A percentile compares a stretch with the other conserved stretches of the same genome.
phyloP scores from a whole-genome alignment of 2,329 filamentous ascomycete species.

The Helotiales sp. region DNA sequence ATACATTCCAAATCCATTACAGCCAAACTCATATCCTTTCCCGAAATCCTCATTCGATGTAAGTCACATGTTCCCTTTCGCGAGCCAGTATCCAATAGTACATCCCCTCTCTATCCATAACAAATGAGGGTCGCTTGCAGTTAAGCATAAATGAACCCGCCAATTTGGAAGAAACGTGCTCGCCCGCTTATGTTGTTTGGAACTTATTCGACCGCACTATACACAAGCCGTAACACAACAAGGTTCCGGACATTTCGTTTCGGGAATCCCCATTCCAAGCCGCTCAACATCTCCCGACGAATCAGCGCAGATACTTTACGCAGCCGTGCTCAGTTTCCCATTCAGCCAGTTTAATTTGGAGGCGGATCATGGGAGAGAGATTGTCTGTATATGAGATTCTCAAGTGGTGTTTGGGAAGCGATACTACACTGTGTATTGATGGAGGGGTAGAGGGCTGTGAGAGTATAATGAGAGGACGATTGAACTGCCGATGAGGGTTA shows the following conservation, averaged over 20 bases:
- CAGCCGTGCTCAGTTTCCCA: neutral
- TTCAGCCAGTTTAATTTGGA: constrained; percentile 14
- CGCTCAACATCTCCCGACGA: neutral
- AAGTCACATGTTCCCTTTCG: neutral
- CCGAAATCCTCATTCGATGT: neutral
- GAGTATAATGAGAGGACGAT: neutral
- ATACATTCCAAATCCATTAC: constrained; percentile 6
- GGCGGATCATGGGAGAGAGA: neutral
- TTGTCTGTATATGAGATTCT: neutral
- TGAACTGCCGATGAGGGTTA: constrained; percentile 3
- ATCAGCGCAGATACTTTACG: neutral
- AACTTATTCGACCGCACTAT: neutral
- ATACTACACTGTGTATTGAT: neutral
- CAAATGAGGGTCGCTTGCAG: neutral
- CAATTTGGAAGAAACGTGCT: constrained; percentile 17
- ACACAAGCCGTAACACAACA: neutral
- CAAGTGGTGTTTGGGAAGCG: neutral
- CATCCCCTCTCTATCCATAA: neutral
- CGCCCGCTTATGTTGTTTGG: neutral
- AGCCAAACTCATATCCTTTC: neutral
- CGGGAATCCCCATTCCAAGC: neutral
- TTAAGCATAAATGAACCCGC: constrained; percentile 13
- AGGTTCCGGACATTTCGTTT: no score
- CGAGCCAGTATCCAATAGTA: neutral
- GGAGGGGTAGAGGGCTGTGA: neutral